Conservation (phyloP, 2,329 filamentous ascomycete species). For the Pseudocercospora macadamiae region DNA sequence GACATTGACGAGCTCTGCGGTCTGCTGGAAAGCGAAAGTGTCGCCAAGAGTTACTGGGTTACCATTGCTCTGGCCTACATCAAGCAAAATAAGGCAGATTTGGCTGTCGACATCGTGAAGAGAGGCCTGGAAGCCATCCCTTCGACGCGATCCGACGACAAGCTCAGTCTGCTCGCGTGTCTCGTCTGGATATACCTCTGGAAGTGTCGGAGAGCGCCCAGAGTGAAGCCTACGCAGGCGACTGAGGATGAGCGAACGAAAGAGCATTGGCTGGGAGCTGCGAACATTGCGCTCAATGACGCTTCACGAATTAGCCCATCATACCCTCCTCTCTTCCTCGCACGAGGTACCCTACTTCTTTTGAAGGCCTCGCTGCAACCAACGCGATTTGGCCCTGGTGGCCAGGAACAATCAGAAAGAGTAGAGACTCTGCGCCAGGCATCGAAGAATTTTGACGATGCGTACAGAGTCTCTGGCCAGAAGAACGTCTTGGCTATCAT, state of each 20-base stretch:
- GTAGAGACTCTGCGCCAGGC: conserved; percentile 81
- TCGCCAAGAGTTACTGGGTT: conserved; percentile 93
- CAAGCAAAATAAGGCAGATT: conserved; percentile 91
- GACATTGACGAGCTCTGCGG: conserved; percentile 92
- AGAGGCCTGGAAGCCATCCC: conserved; percentile 72
- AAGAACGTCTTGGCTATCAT: conserved; percentile 91
- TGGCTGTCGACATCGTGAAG: conserved; percentile 71
- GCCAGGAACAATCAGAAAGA: conserved; percentile 68
- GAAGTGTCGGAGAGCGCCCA: conserved; percentile 81
- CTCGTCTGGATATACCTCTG: conserved; percentile 90
- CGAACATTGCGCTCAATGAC: conserved; percentile 91
- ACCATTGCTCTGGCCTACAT: conserved; percentile 96
- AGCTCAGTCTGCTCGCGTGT: conserved; percentile 79
- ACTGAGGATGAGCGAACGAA: conserved; percentile 82
- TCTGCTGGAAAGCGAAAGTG: conserved; percentile 90
- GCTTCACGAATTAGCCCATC: conserved; percentile 92
- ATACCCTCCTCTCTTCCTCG: conserved; percentile 87
- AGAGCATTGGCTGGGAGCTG: conserved; percentile 86
- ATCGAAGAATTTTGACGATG: conserved; percentile 92
- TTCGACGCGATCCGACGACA: conserved; percentile 72
- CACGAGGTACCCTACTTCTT: conserved; percentile 84
- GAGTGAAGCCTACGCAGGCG: conserved; percentile 62
- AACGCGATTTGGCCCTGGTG: conserved; percentile 64
- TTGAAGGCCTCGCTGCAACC: conserved; percentile 85
- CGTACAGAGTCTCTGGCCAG: conserved; percentile 78